Evolutionary conservation across 345 rosid genomes (phyloP), one percentile per base, ranked within the genome.

Genomic region (Citrus hindsii): DNA sequence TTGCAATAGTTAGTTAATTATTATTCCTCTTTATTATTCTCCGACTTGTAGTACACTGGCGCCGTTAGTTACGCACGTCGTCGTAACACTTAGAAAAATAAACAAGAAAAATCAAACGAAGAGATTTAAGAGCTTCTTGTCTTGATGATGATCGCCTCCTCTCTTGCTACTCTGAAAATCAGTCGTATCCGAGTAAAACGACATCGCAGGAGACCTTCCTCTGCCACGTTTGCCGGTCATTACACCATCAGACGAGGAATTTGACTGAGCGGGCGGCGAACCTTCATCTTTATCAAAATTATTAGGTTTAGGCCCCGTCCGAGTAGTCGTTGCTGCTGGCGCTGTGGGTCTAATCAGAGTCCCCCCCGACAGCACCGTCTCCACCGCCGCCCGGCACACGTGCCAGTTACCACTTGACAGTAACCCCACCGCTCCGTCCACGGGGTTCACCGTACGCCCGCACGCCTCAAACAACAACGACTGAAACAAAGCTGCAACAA

Each of bases 361-460:
- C 58, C 90, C 87, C 7, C 93, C 91, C 9, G 80, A 64, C 12
- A 90, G 86, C 38, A 90, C 90, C 53, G 88, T 84, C 74, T 85
- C 85, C 68, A 85, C 88, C 22, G 93, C 91, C 25, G 86, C 88
- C 82, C 86, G 80, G 14, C 91, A 90, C 79, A 85, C 76, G 32
- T 85, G 81, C 93, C 93, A 88, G 79, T 87, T 86, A 42, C 93
- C 90, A 80, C 86, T 87, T 79, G 87, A 84, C 76, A 88, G 73
- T 51, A 90, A 81, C 33, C 93, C 93, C 68, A 88, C 90, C 38
- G 88, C 90, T 74, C 93, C 93, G 67, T 85, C 86, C 14, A 90
- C 90, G 5, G 90, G 91, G 80, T 88, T 90, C 46, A 90, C 89
- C 28, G 93, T 87, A 4, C 93, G 78, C n/a, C 91, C 93, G 56